Conservation (phyloP, 2,329 filamentous ascomycete species). For the Pseudogymnoascus sp. region DNA sequence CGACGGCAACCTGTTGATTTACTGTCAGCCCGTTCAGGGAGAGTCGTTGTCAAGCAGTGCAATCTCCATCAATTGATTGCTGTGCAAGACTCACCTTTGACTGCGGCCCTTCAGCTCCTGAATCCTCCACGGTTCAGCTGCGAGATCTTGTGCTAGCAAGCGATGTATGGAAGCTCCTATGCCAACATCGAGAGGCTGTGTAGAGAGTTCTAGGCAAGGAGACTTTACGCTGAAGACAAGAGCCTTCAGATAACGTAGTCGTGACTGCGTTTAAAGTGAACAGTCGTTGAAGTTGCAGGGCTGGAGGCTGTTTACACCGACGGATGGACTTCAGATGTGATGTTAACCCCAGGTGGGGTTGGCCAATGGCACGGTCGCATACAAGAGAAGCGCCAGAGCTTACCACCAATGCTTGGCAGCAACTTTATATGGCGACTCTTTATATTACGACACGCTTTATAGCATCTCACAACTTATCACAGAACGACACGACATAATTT, state of each 20-base stretch:
- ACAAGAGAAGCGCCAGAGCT: conserved; percentile 3
- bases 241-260: not conserved
- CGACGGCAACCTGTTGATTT: not conserved
- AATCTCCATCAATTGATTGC: conserved; percentile 3
- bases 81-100: conserved; percentile 1
- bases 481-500: conserved; percentile 4
- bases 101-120: conserved; percentile 6
- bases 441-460: not conserved
- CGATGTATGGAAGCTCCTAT: conserved; percentile 6
- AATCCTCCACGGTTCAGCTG: conserved; percentile 1
- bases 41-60: not conserved
- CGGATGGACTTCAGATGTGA: conserved; percentile 7
- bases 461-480: not conserved
- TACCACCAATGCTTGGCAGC: conserved; percentile 2
- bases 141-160: conserved; percentile 6
- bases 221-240: not conserved
- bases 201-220: not conserved
- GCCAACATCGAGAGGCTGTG: not conserved
- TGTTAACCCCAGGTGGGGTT: conserved; percentile 8
- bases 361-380: conserved; percentile 7
- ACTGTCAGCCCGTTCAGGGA: not conserved
- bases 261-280: not conserved
- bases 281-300: not conserved
- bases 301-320: conserved; percentile 5
- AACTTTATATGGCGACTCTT: conserved; percentile 3